Base-by-base conservation (phyloP, 805 yeast genomes). In the Schwanniomyces occidentalis region DNA sequence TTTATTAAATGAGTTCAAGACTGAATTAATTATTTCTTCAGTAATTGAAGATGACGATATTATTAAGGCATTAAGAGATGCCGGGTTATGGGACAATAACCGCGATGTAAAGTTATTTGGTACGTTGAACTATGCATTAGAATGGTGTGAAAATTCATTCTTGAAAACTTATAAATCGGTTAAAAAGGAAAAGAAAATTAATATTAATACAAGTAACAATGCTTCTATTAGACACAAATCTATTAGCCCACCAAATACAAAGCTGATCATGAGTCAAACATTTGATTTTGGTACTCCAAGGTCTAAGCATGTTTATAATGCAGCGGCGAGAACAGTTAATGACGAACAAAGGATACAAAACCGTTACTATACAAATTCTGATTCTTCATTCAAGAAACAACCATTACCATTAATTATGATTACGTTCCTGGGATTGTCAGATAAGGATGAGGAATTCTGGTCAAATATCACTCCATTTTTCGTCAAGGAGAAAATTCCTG, bases 131-230 rank as follows among this genome's bases (percentile, higher is more conserved):
- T 76, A 84, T 36, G 95, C 96, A 0, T 71, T 93, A 27, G 98
- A 93, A 60, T 91, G 96, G 96, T 88, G 97, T 66, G 99, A 93
- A 58, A 91, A 93, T 61, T 82, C 83, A 48, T 88, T 90, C 48
- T 70, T 93, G 49, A 69, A 75, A 32, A 76, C 80, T 18, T 82
- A 82, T 55, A 78, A 72, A 46, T 37, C 53, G 24, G 44, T 61
- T 24, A 61, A 16, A 59, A 58, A 38, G 8, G 39, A 48, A 9
- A 35, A 32, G 8, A 29, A 25, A 18, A 16, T 41, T 15, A 16
- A 32, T 12, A 33, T 27, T 13, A 25, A 17, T 27, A n/a, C 19
- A 10, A 24, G 17, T 7, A 24, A 20, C 6, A 24, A 33, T 13
- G 12, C 35, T 18, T 22, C 21, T 10, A n/a, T n/a, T n/a, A n/a